Base-by-base conservation (phyloP, 2,329 filamentous ascomycete genomes). In the Aschersonia sp. region DNA sequence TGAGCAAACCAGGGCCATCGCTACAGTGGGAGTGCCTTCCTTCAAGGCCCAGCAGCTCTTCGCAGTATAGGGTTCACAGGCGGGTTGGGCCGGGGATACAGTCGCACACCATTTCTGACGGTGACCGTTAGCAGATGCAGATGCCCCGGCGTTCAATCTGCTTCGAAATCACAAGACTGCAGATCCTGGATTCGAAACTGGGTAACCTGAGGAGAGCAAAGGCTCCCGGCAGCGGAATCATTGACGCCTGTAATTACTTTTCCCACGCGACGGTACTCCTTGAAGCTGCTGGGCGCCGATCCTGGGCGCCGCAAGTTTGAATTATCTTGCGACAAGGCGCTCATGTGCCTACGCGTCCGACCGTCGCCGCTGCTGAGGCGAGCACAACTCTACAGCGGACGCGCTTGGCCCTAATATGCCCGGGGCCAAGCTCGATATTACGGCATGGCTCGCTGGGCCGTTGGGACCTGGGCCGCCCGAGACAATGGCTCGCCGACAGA, bases 401-500 rank as follows among this genome's bases (percentile, higher is more conserved):
- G 20, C 20, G 20, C 20, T 20, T 20, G 20, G 20, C 20, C 20
- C 20, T 20, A 20, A 20, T 20, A 20, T 20, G 40, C 48, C 30
- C 29, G 29, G 44, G 46, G 38, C 31, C 10, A 42, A 5, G 40
- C 40, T 42, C 40, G 10, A 20, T 20, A 20, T 20, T 20, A 20
- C 20, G 20, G 20, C 20, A 20, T 38, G 32, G 32, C 32, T 38
- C 32, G 12, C 30, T 47, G 38, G 40, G 46, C 30, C 30, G 35
- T 28, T 38, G 45, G 32, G 50, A 43, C 35, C 42, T n/a, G 31
- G 6, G 41, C 43, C 47, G 49, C 47, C 49, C 47, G 51, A 52
- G 51, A 52, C 50, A 51, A 10, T 49, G 46, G 47, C 45, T 44
- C 45, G 30, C 45, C 32, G n/a, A 12, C 42, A 44, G 28, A 46